Evolutionary conservation across 78 protist genomes (phyloP).

Genomic region (Isochrysis galbana): DNA sequence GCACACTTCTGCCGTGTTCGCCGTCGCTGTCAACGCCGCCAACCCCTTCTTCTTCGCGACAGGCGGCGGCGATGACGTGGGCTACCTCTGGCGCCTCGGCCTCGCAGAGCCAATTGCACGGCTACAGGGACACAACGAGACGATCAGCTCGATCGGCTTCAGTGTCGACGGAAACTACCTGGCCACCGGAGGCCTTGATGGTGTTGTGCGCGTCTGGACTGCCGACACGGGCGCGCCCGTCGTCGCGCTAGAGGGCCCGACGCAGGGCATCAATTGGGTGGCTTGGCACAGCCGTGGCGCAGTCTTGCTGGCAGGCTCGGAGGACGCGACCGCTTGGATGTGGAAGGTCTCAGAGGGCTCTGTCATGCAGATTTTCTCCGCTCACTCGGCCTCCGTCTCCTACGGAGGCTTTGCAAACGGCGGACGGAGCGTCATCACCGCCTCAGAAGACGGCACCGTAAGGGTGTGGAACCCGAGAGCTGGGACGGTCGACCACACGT

Average conservation of each 20-base stretch:
- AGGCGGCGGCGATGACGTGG: slow-evolving; percentile 43
- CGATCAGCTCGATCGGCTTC: slow-evolving; percentile 3
- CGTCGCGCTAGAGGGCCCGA: slow-evolving; percentile 34
- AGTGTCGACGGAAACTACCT: background rate
- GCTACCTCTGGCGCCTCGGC: slow-evolving; percentile 8
- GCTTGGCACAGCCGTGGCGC: slow-evolving; percentile 27
- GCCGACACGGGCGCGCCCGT: slow-evolving; percentile 8
- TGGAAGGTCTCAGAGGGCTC: slow-evolving; percentile 42
- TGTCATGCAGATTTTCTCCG: slow-evolving; percentile 35
- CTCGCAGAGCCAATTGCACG: background rate
- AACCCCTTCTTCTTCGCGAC: background rate
- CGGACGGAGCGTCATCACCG: slow-evolving; percentile 18
- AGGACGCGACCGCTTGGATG: slow-evolving; percentile 41
- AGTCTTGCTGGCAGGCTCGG: slow-evolving; percentile 35
- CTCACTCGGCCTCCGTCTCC: slow-evolving; percentile 21
- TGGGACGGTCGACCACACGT: background rate
- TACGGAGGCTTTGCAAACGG: slow-evolving; percentile 7
- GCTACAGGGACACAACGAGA: slow-evolving; percentile 13
- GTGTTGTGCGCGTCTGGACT: slow-evolving; percentile 35
- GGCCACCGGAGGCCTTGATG: slow-evolving; percentile 50
- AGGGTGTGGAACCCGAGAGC: slow-evolving; percentile 28
- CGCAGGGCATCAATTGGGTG: slow-evolving; percentile 28
- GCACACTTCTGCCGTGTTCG: background rate
- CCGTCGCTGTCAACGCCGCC: background rate
- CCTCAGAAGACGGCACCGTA: slow-evolving; percentile 21